phyloP scores from a whole-genome alignment of 805 yeast genomes.

The Ogataea ramenticola region DNA sequence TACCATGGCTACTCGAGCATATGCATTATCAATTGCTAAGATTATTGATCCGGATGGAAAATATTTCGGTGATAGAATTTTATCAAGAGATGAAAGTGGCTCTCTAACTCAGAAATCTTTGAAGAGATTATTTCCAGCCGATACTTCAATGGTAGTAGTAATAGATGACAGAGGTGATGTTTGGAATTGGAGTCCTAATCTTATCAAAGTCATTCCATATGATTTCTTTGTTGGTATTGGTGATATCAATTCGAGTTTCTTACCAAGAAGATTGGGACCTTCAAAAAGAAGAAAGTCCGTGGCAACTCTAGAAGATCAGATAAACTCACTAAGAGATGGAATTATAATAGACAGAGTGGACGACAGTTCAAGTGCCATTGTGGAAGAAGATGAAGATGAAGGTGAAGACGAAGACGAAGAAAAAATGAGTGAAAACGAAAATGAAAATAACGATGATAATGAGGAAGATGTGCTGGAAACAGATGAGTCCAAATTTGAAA shows the following conservation, averaged over 20 bases:
- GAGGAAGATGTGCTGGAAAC: no score
- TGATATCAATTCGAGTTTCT: slow-evolving; percentile 86
- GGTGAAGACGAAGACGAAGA: slow-evolving; percentile 3
- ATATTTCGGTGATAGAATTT: slow-evolving; percentile 84
- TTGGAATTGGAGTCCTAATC: slow-evolving; percentile 94
- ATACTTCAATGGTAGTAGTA: slow-evolving; percentile 91
- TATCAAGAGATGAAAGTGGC: slow-evolving; percentile 93
- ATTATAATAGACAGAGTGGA: slow-evolving; percentile 2
- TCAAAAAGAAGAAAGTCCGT: slow-evolving; percentile 52
- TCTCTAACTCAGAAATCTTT: slow-evolving; percentile 83
- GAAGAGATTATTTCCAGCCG: slow-evolving; percentile 87
- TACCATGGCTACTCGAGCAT: slow-evolving; percentile 96
- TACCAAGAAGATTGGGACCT: slow-evolving; percentile 81
- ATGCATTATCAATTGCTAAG: slow-evolving; percentile 83
- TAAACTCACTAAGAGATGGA: slow-evolving; percentile 17
- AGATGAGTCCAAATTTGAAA: slow-evolving; percentile 9
- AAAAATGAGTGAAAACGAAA: neutral
- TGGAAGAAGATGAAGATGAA: slow-evolving; percentile 17
- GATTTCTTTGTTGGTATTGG: slow-evolving; percentile 97
- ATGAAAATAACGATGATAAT: neutral
- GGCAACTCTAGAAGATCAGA: slow-evolving; percentile 45
- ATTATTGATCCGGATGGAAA: slow-evolving; percentile 86
- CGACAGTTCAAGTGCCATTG: slow-evolving; percentile 17
- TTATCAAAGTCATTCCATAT: slow-evolving; percentile 89
- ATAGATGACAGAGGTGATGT: slow-evolving; percentile 98